Evolutionary conservation across 2,329 filamentous ascomycete genomes (phyloP), one percentile per base, ranked within the genome.

Genomic region (Zasmidium cellare): DNA sequence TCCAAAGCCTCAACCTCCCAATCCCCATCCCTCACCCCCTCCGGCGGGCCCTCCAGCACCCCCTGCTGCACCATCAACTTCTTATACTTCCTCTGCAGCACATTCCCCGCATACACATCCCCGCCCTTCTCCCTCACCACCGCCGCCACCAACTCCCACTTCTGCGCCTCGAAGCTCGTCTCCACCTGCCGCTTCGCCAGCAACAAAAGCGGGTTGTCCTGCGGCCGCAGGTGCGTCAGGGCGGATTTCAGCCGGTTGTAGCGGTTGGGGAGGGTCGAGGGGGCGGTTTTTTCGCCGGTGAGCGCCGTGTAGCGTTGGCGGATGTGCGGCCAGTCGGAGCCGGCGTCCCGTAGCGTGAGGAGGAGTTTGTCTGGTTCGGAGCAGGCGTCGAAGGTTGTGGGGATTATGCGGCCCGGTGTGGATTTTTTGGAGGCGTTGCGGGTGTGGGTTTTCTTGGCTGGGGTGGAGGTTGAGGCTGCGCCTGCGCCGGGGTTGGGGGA

Each of bases 71-170:
- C 66, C 63, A 68, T 70, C 38, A 77, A 51, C 61, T 76, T 74
- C 69, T 76, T 76, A 61, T 73, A 76, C 62, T 75, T 73, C 60
- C 75, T 72, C 66, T 73, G 70, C 22, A 78, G 57, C 7, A 69
- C 66, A 18, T 69, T 60, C 9, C 64, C 55, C 35, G 74, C 65
- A 54, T 77, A 77, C 23, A 65, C 66, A 14, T 62, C 63, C 1
- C 74, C 74, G 3, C 71, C 69, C 22, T 65, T 65, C 7, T 63
- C 59, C 20, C 65, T 65, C 53, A 78, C 66, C 7, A 64, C 58
- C 12, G 72, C 65, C 0, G 73, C 66, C 35, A 79, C 73, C 35
- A 70, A 60, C 9, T 61, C 57, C 76, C 76, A 79, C 56, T 77
- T 77, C 41, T 73, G 70, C 22, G 54, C 59, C 51, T 76, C 72